Base-by-base conservation (phyloP, 2,329 filamentous ascomycete species). In the Acrodontium crateriforme region DNA sequence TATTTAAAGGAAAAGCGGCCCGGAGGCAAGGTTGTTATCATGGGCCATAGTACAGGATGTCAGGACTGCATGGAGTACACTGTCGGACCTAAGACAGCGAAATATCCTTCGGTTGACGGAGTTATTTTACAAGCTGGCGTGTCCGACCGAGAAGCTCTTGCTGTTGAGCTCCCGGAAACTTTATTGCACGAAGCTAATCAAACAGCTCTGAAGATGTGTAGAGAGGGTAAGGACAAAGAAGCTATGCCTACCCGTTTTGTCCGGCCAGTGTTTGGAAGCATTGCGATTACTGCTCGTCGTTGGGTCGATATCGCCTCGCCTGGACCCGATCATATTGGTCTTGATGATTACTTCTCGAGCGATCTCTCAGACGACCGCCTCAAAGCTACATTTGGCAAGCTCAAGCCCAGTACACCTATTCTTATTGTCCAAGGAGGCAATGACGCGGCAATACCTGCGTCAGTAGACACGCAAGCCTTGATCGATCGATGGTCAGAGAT, bases 341-440 rank as follows among this genome's bases (percentile, higher is more conserved):
- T 80, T 33, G 85, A 94, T 49, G 85, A 93, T 49, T 82, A 79
- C 47, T 93, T 92, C 56, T 85, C 78, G n/a, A 74, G 72, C 3
- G 79, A 89, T 47, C 56, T 89, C n/a, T 52, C 59, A 0, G 65
- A 71, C 22, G 60, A 68, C 17, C 59, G 63, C 11, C 58, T 84
- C 5, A 46, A 53, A 14, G 50, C 50, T 9, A 76, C 75, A n/a
- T 93, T 87, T 66, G 67, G 73, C 3, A 58, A 56, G 27, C 58
- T 82, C 30, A 56, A 68, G 28, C 32, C 37, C 6, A 42, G 31
- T 9, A 55, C 54, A n/a, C 69, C 71, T 1, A 52, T 82, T 1
- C 55, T 79, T 38, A 69, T 80, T 11, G 47, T 84, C 17, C 70
- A 73, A 33, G 75, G 75, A 2, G 74, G 60, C 5, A 54, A 63